Percentiles rank a stretch among this genome's conserved stretches.
Evolutionary conservation across 2,329 filamentous ascomycete genomes (phyloP).

Genomic region (Arthroderma sp.): DNA sequence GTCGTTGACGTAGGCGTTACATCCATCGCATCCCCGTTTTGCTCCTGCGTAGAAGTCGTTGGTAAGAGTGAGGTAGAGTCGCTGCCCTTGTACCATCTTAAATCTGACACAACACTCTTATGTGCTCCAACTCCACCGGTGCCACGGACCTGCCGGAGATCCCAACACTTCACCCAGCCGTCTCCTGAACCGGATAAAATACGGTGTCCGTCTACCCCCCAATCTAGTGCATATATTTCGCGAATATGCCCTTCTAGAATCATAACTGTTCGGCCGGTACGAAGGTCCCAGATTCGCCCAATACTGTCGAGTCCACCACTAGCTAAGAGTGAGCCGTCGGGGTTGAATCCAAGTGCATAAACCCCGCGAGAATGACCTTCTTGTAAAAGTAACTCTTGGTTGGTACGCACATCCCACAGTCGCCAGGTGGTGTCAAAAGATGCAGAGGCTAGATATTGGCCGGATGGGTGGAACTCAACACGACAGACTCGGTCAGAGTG

Average conservation of each 20-base stretch:
- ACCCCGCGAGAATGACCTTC: slow-evolving; percentile 93
- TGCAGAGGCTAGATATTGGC: slow-evolving; percentile 77
- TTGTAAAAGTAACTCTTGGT: slow-evolving; percentile 71
- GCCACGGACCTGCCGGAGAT: slow-evolving; percentile 75
- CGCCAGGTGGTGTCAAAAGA: slow-evolving; percentile 96
- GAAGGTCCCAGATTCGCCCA: slow-evolving; percentile 86
- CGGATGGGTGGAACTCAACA: slow-evolving; percentile 88
- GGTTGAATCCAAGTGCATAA: slow-evolving; percentile 79
- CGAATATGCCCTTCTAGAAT: slow-evolving; percentile 87
- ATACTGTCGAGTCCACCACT: slow-evolving; percentile 92
- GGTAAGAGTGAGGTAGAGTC: slow-evolving; percentile 53
- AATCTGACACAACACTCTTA: slow-evolving; percentile 77
- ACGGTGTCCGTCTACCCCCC: slow-evolving; percentile 83
- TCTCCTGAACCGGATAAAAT: slow-evolving; percentile 86
- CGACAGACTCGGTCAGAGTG: slow-evolving; percentile 81
- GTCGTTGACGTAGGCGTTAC: slow-evolving; percentile 10
- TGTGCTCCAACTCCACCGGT: slow-evolving; percentile 83
- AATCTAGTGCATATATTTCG: slow-evolving; percentile 86
- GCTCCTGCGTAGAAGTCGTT: slow-evolving; percentile 52
- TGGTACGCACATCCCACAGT: slow-evolving; percentile 84
- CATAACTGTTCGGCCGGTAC: slow-evolving; percentile 89
- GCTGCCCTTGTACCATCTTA: slow-evolving; percentile 83
- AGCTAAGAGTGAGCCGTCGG: slow-evolving; percentile 78
- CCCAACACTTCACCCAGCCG: slow-evolving; percentile 97
- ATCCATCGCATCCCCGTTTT: slow-evolving; percentile 33